Evolutionary conservation across 2,329 filamentous ascomycete species (phyloP).

Genomic region (Ophiostoma novo-ulmi): DNA sequence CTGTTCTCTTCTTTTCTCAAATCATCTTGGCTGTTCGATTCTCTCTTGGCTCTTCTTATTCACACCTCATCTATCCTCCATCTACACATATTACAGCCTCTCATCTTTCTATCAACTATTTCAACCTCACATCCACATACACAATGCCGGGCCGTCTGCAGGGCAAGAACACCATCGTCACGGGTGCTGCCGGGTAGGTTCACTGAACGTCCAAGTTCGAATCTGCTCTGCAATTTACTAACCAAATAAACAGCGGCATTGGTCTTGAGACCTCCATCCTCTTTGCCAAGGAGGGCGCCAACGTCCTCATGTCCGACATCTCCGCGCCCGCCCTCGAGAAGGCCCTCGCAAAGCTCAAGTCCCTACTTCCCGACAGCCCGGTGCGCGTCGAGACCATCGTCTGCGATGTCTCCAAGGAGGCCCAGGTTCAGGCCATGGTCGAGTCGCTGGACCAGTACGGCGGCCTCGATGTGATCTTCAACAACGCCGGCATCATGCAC

Average conservation of each 20-base stretch:
- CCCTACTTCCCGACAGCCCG: slow-evolving; percentile 57
- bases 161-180: slow-evolving; percentile 66
- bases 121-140: not conserved
- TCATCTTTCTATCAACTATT: not conserved
- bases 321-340: slow-evolving; percentile 72
- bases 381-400: slow-evolving; percentile 57
- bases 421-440: slow-evolving; percentile 68
- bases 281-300: slow-evolving; percentile 82
- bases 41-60: not conserved
- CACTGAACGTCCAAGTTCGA: not conserved
- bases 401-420: slow-evolving; percentile 80
- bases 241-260: slow-evolving; percentile 61
- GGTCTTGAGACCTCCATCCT: slow-evolving; percentile 88
- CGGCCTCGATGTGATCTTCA: slow-evolving; percentile 88
- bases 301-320: slow-evolving; percentile 79
- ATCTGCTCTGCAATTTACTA: no score
- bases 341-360: slow-evolving; percentile 67
- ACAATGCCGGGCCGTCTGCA: slow-evolving; percentile 45
- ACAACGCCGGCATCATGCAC: slow-evolving; percentile 98
- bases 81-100: not conserved
- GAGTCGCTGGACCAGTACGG: slow-evolving; percentile 76
- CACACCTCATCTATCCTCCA: not conserved
- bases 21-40: not conserved
- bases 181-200: slow-evolving; percentile 76
- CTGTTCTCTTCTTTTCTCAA: not conserved